phyloP scores from a whole-genome alignment of 2,329 filamentous ascomycete genomes.

The Fusarium fujikuroi region DNA sequence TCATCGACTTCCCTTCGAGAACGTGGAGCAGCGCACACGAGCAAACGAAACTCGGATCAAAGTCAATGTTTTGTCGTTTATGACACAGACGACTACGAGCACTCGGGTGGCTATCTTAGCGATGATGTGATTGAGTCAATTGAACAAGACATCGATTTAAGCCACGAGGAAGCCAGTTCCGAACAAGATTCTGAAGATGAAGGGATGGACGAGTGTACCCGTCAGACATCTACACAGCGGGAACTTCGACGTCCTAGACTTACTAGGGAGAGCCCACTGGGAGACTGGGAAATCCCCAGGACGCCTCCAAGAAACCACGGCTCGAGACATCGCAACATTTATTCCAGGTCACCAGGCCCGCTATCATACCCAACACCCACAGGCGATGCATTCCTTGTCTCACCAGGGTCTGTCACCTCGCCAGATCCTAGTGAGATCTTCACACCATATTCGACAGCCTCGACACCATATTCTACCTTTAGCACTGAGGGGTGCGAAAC shows the following conservation, averaged over 20 bases:
- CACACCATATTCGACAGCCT: slow-evolving; percentile 4
- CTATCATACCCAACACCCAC: neutral
- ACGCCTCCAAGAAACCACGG: slow-evolving; percentile 5
- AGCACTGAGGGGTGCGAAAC: neutral
- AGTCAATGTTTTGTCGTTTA: neutral
- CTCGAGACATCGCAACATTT: neutral
- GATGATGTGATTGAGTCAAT: neutral
- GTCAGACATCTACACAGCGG: neutral
- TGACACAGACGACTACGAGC: neutral
- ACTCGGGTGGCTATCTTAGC: neutral
- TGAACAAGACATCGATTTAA: neutral
- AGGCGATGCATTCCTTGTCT: neutral
- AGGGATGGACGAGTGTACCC: neutral
- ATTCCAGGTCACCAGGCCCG: neutral
- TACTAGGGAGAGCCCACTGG: neutral
- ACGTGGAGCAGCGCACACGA: neutral
- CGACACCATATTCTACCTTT: slow-evolving; percentile 10
- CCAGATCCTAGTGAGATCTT: slow-evolving; percentile 19
- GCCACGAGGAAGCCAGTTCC: neutral
- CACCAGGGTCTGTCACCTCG: slow-evolving; percentile 15
- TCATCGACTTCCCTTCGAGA: neutral
- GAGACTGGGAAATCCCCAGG: neutral
- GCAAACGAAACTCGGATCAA: neutral
- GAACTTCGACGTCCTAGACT: slow-evolving; percentile 1
- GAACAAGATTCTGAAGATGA: neutral